Evolutionary conservation across 805 yeast species (phyloP), one percentile per base, ranked within the genome.

Genomic region (Starmerella etchellsii): DNA sequence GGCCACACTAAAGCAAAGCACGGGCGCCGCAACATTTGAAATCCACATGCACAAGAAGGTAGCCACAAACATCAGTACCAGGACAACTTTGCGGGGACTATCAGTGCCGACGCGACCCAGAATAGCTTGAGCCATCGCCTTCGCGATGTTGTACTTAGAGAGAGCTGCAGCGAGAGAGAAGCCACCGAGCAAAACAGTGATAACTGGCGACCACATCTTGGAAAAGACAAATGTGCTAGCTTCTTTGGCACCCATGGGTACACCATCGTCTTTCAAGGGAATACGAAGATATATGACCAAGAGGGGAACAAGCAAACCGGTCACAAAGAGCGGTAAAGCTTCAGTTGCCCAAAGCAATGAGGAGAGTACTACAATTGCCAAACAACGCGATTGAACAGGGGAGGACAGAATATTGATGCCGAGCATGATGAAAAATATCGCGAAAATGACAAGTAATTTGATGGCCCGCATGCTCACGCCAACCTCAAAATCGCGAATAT

Each of bases 1-100:
- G 43, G 88, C 78, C 47, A 88, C 81, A 5, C 95, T 84, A 54
- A 73, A 83, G 62, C 94, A 81, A 41, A 88, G 68, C 2, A 88
- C 96, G 0, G 98, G 98, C 1, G 97, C 91, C 1, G 98, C 98
- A 32, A 88, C 97, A 58, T 88, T 88, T 21, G 94, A 80, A 30
- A 88, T 91, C 93, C 95, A 87, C 83, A 88, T 85, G 4, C 94
- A 76, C 31, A 82, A 76, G 54, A 88, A 75, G 30, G 87, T 66
- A 0, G 96, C 82, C 25, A 88, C 88, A 35, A 71, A 63, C 96
- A 91, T 84, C 45, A 84, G 77, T 4, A 88, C 73, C 32, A 87
- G 61, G 27, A 87, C 64, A 19, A 88, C 78, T 30, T 73, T 69
- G 26, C 78, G 70, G 10, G 97, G 97, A 24, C 41, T 42, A 48